These are phyloP conservation scores for Torulaspora quercuum DNA, from an alignment of 805 yeast species.

Conservation along the genomic window DNA sequence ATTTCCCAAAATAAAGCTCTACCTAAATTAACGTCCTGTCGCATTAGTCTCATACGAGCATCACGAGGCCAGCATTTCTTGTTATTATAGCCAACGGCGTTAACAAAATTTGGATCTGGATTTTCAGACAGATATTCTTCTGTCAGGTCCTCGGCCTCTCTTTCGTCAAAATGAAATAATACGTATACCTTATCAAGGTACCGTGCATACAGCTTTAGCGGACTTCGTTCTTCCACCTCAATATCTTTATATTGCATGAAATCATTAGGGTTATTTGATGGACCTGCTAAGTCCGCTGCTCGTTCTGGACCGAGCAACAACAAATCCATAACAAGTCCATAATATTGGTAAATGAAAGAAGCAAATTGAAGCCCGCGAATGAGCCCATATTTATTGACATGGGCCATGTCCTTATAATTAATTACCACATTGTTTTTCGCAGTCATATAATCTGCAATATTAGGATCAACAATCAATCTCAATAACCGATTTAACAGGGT, in stretches of 20 bases:
- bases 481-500: slow-evolving; percentile 79
- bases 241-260: slow-evolving; percentile 65
- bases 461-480: slow-evolving; percentile 79
- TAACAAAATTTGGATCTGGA: slow-evolving; percentile 91
- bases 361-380: slow-evolving; percentile 88
- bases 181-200: slow-evolving; percentile 80
- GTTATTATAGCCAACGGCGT: slow-evolving; percentile 79
- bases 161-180: slow-evolving; percentile 67
- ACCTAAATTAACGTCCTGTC: slow-evolving; percentile 89
- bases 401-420: slow-evolving; percentile 92
- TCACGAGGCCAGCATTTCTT: slow-evolving; percentile 95
- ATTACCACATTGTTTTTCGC: slow-evolving; percentile 82
- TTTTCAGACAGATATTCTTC: slow-evolving; percentile 76
- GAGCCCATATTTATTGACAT: slow-evolving; percentile 83
- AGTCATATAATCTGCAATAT: slow-evolving; percentile 90
- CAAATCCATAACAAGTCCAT: slow-evolving; percentile 81
- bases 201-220: slow-evolving; percentile 76
- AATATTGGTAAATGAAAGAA: slow-evolving; percentile 83
- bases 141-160: slow-evolving; percentile 70
- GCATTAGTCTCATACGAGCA: slow-evolving; percentile 81
- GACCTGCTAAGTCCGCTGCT: slow-evolving; percentile 84
- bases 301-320: slow-evolving; percentile 80
- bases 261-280: slow-evolving; percentile 65
- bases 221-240: slow-evolving; percentile 62
- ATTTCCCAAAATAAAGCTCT: slow-evolving; percentile 92